These are phyloP conservation scores for Senna tora DNA, from an alignment of 306 rosid species.

Conservation along the genomic window DNA sequence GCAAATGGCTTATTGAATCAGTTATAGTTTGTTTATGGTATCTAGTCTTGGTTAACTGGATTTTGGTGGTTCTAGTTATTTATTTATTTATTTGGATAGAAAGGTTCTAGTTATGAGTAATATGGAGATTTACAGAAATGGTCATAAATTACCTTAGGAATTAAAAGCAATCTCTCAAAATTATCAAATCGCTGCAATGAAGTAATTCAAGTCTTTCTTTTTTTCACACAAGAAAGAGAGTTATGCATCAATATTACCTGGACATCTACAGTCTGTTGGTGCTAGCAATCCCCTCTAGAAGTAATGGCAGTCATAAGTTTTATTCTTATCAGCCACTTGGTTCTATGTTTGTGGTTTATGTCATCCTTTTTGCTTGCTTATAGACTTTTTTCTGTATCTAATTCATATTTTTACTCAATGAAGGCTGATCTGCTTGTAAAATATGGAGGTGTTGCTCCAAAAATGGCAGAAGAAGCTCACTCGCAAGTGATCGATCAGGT, in stretches of 20 bases:
- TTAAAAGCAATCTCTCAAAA: background rate
- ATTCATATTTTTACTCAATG: conserved; percentile 39
- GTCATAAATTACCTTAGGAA: background rate
- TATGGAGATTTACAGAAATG: background rate
- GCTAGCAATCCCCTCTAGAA: conserved; percentile 3
- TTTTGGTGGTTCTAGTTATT: background rate
- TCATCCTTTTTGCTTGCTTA: conserved; percentile 8
- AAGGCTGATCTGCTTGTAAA: conserved; percentile 90
- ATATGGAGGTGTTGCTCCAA: conserved; percentile 96
- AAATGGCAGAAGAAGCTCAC: conserved; percentile 99
- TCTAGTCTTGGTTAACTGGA: too few species aligned
- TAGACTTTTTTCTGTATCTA: conserved; percentile 20
- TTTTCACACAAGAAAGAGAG: background rate
- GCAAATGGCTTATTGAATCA: too few species aligned
- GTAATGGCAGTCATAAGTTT: background rate
- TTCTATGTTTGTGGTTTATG: background rate
- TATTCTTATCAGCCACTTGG: conserved; percentile 24
- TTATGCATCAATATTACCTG: background rate
- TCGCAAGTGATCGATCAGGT: conserved; percentile 86
- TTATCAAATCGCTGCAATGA: background rate
- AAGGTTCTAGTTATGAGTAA: too few species aligned
- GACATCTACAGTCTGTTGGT: conserved; percentile 12
- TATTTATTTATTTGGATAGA: too few species aligned
- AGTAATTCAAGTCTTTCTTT: background rate
- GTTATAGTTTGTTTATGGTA: too few species aligned